Percentiles rank a stretch among this genome's conserved stretches.
phyloP scores from a whole-genome alignment of 345 rosid species.

The Boechera retrofracta region DNA sequence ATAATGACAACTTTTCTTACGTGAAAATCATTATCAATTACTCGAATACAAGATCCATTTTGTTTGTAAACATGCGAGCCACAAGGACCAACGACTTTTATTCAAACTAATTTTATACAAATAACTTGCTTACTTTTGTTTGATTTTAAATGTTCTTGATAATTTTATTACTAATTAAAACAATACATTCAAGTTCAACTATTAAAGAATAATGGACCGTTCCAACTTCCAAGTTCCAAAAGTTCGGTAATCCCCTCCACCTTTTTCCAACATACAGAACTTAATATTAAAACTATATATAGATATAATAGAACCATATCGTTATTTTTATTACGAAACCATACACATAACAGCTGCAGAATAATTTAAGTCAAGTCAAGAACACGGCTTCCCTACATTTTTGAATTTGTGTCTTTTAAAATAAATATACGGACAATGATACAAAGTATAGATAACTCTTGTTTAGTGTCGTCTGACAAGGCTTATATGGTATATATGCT shows the following conservation, averaged over 20 bases:
- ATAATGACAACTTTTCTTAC: constrained; percentile 19
- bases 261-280: neutral
- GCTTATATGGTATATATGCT: neutral
- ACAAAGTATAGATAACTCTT: neutral
- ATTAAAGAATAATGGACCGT: constrained; percentile 10
- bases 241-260: neutral
- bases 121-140: constrained; percentile 4
- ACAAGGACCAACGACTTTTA: constrained; percentile 28
- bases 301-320: constrained; percentile 7
- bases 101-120: neutral
- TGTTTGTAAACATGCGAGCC: constrained; percentile 23
- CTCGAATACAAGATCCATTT: constrained; percentile 21
- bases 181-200: neutral
- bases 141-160: constrained; percentile 1
- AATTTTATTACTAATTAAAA: neutral
- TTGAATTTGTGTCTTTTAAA: neutral
- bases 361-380: neutral
- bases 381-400: neutral
- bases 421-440: neutral
- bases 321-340: neutral
- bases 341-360: constrained; percentile 4
- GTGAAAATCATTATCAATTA: neutral
- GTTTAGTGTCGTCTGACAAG: constrained; percentile 3
- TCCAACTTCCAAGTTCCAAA: constrained; percentile 1
- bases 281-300: neutral